A percentile compares a stretch with the other conserved stretches of the same genome.
Conservation (phyloP, 768 basidiomycete genomes). For the Gautieria morchelliformis region DNA sequence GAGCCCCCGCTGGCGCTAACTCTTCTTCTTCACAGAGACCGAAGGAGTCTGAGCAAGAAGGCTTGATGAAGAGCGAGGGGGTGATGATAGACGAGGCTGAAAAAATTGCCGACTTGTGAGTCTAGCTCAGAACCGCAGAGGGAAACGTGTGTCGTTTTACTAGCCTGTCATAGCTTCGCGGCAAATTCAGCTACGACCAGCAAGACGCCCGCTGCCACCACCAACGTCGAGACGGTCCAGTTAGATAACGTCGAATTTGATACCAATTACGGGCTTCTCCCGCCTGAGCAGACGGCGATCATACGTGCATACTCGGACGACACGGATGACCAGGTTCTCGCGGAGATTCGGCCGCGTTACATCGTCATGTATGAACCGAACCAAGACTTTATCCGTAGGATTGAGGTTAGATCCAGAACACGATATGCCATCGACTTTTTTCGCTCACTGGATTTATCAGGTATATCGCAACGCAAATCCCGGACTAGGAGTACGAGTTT, state of each 20-base stretch:
- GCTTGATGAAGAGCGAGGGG: conserved; percentile 2
- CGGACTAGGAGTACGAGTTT: conserved; percentile 76
- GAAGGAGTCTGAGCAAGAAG: background rate
- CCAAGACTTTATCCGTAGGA: conserved; percentile 82
- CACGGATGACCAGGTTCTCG: conserved; percentile 79
- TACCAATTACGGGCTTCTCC: conserved; percentile 66
- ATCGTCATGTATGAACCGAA: conserved; percentile 95
- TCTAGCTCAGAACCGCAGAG: conserved; percentile 5
- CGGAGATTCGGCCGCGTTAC: conserved; percentile 83
- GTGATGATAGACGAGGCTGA: conserved; percentile 13
- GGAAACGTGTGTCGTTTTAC: background rate
- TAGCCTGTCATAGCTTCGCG: background rate
- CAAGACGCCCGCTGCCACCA: background rate
- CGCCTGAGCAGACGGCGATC: conserved; percentile 71
- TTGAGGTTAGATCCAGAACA: conserved; percentile 56
- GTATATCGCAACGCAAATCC: conserved; percentile 81
- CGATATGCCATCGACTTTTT: background rate
- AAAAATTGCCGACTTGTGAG: conserved; percentile 52
- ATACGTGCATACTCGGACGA: conserved; percentile 88
- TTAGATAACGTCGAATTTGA: conserved; percentile 51
- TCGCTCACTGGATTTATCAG: conserved; percentile 28
- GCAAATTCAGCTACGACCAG: background rate
- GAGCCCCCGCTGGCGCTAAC: conserved; percentile 32
- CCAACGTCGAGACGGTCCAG: conserved; percentile 16
- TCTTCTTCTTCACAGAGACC: background rate